Percentiles rank a stretch among this genome's conserved stretches.
Conservation (phyloP, 2,329 filamentous ascomycete species). For the Paraphaeosphaeria minitans region DNA sequence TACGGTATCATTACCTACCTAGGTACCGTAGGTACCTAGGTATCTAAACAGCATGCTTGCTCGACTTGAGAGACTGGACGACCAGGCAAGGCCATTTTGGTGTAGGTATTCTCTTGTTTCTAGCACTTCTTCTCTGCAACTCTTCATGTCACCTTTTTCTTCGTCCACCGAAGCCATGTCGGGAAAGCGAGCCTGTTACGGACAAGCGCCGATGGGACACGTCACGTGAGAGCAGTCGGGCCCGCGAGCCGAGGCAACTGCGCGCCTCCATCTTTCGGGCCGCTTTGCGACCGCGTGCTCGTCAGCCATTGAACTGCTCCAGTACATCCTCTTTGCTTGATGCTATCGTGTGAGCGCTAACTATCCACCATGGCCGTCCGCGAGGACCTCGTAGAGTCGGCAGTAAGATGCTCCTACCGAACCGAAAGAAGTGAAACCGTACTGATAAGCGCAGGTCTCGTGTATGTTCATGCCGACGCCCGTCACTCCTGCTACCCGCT, state of each 20-base stretch:
- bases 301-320: constrained; percentile 20
- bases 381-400: constrained; percentile 88
- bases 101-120: background rate
- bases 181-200: background rate
- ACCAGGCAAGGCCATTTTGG: background rate
- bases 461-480: constrained; percentile 49
- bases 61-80: no score
- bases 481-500: constrained; percentile 10
- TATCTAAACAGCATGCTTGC: no score
- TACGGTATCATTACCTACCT: no score
- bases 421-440: background rate
- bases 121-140: background rate
- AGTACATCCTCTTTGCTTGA: constrained; percentile 20
- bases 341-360: constrained; percentile 23
- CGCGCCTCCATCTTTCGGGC: constrained; percentile 12
- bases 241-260: constrained; percentile 16
- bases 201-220: background rate
- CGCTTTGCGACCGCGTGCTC: constrained; percentile 17
- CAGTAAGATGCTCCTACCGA: constrained; percentile 49
- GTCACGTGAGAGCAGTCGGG: constrained; percentile 6
- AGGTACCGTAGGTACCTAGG: no score
- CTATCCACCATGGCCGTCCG: constrained; percentile 81
- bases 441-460: constrained; percentile 52
- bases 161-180: background rate
- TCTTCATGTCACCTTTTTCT: background rate